Conservation (phyloP, 2,329 filamentous ascomycete species). For the Fusarium mangiferae region DNA sequence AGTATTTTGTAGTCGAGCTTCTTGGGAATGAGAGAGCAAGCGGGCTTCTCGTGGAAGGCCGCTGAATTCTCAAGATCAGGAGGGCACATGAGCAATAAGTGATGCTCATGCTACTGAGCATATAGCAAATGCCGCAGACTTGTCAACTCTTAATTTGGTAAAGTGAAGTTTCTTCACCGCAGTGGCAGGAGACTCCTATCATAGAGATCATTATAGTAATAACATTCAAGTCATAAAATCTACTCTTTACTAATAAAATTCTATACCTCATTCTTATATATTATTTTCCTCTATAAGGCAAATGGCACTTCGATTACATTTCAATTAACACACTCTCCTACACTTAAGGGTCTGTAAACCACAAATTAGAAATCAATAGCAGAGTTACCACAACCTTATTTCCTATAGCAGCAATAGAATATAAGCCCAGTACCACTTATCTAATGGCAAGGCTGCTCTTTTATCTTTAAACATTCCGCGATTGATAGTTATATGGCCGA, state of each 20-base stretch:
- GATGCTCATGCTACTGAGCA: neutral
- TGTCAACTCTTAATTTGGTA: neutral
- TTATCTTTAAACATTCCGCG: neutral
- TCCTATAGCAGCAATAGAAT: neutral
- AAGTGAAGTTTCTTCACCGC: neutral
- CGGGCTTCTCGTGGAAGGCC: neutral
- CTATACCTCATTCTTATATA: neutral
- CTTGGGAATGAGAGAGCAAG: neutral
- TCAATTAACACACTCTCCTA: neutral
- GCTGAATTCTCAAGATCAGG: neutral
- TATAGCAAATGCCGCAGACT: neutral
- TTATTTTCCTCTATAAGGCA: neutral
- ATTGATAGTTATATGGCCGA: neutral
- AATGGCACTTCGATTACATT: neutral
- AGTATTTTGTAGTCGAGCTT: neutral
- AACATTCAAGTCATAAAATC: no score
- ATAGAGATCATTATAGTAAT: no score
- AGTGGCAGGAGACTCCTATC: neutral
- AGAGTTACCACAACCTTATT: neutral
- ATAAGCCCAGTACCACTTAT: neutral
- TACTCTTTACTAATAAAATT: neutral
- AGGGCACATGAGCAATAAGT: neutral
- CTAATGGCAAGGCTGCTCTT: neutral
- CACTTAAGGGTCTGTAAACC: neutral
- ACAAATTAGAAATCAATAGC: no score